These are phyloP conservation scores for Oryza rufipogon DNA, from an alignment of 176 grass and related monocot genomes.

Conservation along the genomic window DNA sequence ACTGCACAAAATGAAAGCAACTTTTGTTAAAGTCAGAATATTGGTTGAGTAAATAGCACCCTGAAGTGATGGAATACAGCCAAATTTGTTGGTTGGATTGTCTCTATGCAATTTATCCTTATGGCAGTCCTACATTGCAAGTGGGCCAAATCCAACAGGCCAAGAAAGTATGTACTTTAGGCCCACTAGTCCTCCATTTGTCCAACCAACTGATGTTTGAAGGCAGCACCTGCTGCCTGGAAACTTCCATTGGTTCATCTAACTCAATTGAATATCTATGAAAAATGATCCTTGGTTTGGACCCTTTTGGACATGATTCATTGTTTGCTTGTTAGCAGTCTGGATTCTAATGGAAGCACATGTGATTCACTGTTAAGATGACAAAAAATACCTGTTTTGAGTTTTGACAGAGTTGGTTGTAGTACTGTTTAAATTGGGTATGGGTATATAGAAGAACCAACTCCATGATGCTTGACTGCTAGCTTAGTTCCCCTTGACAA, in stretches of 20 bases:
- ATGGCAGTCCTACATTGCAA: neutral
- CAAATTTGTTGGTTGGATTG: neutral
- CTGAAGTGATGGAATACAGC: neutral
- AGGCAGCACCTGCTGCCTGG: neutral
- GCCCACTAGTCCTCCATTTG: neutral
- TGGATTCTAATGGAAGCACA: neutral
- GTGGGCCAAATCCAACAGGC: slow-evolving; percentile 15
- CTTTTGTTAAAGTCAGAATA: slow-evolving; percentile 5
- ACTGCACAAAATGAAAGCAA: slow-evolving; percentile 23
- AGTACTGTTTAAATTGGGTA: neutral
- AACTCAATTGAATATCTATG: neutral
- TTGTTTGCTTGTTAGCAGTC: neutral
- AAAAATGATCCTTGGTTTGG: neutral
- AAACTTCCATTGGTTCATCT: slow-evolving; percentile 21
- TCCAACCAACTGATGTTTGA: neutral
- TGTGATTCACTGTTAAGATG: neutral
- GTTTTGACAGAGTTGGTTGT: neutral
- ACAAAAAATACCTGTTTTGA: neutral
- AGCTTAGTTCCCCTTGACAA: slow-evolving; percentile 1
- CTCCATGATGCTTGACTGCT: neutral
- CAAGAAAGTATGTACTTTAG: neutral
- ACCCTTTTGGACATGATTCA: neutral
- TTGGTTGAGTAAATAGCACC: neutral
- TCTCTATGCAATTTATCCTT: slow-evolving; percentile 15
- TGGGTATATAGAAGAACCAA: neutral